Base-by-base conservation (phyloP, 768 basidiomycete species). In the Mycena vitilis region DNA sequence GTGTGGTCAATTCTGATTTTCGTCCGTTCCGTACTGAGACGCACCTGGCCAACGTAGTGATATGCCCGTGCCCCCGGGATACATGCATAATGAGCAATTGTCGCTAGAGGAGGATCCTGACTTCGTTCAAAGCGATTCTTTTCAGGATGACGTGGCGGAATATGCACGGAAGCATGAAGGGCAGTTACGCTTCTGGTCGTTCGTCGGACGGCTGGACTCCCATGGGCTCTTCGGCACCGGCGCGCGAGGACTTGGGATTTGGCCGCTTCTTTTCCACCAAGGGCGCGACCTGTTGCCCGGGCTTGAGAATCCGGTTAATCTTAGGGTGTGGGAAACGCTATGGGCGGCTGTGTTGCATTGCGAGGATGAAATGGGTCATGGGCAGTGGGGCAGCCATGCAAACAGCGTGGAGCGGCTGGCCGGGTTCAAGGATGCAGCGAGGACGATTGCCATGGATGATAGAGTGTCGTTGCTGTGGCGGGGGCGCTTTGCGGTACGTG, bases 161-260 rank as follows among this genome's bases (percentile, higher is more conserved):
- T 68, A 68, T 23, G 54, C 36, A n/a, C 60, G 60, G 2, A 37
- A 62, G 44, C 60, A 68, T 16, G 36, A 68, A 36, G 66, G 60
- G 8, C 58, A 44, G 45, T 13, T 68, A 4, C 66, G 66, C 16
- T 45, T 68, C 34, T 68, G 66, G 66, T 62, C 44, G 40, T 60
- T 68, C 22, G 66, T 68, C n/a, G 66, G 60, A 23, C 66, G 60
- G 10, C 45, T 68, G 5, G 66, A 68, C 20, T 53, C 60, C 11
- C 23, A 40, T 30, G 37, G 51, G 13, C 6, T 68, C 0, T 34
- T 53, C 13, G 60, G 36, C 47, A 3, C 51, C 12, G 51, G 13
- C 2, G 30, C 25, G 25, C 51, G 23, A 25, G 23, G 60, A 18
- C 5, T 34, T 15, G 15, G 61, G 44, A 20, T 34, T 5, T 23